phyloP scores from a whole-genome alignment of 768 basidiomycete genomes.

The Ramaria rubella region DNA sequence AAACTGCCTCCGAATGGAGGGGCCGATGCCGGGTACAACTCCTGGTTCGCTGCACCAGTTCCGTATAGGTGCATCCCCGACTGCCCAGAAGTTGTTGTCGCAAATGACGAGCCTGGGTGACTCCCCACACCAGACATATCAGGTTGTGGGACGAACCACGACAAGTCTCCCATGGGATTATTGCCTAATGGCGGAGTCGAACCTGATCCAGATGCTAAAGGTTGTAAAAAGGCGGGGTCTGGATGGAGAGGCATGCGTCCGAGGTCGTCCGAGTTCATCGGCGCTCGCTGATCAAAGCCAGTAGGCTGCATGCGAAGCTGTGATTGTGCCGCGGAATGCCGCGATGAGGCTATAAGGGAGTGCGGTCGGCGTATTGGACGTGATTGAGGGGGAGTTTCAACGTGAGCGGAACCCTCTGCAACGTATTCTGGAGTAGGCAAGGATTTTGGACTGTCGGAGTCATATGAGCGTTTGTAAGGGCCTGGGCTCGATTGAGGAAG shows the following conservation, averaged over 20 bases:
- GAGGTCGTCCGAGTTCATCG: no score
- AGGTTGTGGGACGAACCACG: background rate
- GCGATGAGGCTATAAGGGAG: background rate
- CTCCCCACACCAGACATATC: background rate
- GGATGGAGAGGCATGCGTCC: background rate
- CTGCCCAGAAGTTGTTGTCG: background rate
- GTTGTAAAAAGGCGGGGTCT: background rate
- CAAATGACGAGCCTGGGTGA: background rate
- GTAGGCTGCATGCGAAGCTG: background rate
- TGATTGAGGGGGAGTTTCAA: background rate
- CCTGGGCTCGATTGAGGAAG: slow-evolving; percentile 50
- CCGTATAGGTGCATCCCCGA: background rate
- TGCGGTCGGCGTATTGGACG: background rate
- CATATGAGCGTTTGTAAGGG: slow-evolving; percentile 54
- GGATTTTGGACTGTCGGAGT: slow-evolving; percentile 40
- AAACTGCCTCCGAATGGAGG: slow-evolving; percentile 3
- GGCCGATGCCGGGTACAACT: background rate
- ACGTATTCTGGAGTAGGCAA: background rate
- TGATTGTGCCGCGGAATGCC: background rate
- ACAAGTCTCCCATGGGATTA: background rate
- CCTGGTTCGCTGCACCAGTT: background rate
- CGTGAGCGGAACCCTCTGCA: background rate
- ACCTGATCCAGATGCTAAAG: background rate
- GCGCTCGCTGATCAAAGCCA: background rate
- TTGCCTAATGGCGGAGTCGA: no score